Evolutionary conservation across 768 basidiomycete genomes (phyloP), one percentile per base, ranked within the genome.

Genomic region (Pulveroboletus sp.): DNA sequence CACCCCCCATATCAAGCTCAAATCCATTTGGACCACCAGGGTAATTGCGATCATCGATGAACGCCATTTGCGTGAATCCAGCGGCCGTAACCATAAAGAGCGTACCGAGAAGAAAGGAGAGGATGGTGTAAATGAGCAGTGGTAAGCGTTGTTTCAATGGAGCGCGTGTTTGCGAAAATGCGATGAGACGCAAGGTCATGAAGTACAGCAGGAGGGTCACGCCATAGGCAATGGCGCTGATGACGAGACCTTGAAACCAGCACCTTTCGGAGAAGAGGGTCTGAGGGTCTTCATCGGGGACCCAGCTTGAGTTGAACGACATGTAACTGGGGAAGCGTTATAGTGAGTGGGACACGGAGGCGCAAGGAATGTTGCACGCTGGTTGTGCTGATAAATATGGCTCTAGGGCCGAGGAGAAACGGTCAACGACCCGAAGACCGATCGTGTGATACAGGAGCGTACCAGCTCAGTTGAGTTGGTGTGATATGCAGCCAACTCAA

Each of bases 1-100:
- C 50, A 10, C 50, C 52, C 45, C 53, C 68, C 45, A 51, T 49
- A 3, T 43, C 14, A 6, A 49, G 42, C 17, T 57, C 58, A 25
- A 49, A 71, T 8, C 50, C 57, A 10, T 40, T 57, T 6, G 69
- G 68, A 13, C 69, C 69, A 2, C 67, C 66, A 0, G 63, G 62
- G 25, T 59, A 69, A 39, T 68, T 55, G 5, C 69, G 61, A 39
- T 61, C 40, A 42, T 71, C 61, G 36, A 71, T 60, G 45, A 68
- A 69, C 0, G 57, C 51, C 45, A 65, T 52, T 24, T 66, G 64
- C 0, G 56, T 56, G 35, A 68, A 59, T 16, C 59, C 44, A 1
- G 62, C 48, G 14, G 52, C 45, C 8, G 47, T 24, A 11, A 45
- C 14, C 49, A 63, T 45, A 36, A 50, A 63, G 17, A 63, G 19